phyloP scores from a whole-genome alignment of 495 filamentous ascomycete genomes.

The Wilcoxina mikolae region DNA sequence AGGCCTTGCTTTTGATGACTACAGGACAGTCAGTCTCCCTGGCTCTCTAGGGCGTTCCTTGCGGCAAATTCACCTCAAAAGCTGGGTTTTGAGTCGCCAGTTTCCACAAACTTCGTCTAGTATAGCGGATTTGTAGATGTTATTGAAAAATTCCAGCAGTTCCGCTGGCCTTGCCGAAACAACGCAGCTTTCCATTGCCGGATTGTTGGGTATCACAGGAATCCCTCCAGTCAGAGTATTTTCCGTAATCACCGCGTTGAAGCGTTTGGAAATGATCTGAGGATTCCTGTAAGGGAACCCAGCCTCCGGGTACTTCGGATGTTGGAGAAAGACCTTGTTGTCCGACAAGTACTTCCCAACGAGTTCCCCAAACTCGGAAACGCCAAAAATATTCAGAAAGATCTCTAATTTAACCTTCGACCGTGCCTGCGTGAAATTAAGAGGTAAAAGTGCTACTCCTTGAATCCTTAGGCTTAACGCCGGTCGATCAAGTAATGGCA shows the following conservation, averaged over 20 bases:
- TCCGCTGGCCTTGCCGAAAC: background rate
- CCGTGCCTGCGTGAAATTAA: background rate
- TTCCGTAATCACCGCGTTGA: slow-evolving; percentile 2
- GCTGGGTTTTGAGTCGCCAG: slow-evolving; percentile 44
- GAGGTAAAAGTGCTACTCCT: slow-evolving; percentile 5
- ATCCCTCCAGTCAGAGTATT: slow-evolving; percentile 8
- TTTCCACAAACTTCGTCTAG: slow-evolving; percentile 59
- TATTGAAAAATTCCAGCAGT: slow-evolving; percentile 7
- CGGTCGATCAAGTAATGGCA: background rate
- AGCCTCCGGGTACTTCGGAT: slow-evolving; percentile 11
- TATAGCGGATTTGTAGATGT: slow-evolving; percentile 42
- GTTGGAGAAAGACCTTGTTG: slow-evolving; percentile 11
- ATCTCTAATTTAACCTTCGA: slow-evolving; percentile 2
- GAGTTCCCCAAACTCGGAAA: background rate
- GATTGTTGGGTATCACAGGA: background rate
- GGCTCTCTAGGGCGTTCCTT: background rate
- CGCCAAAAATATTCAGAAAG: slow-evolving; percentile 13
- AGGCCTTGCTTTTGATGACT: slow-evolving; percentile 85
- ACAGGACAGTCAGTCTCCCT: slow-evolving; percentile 28
- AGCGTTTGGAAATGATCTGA: slow-evolving; percentile 13
- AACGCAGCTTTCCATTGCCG: background rate
- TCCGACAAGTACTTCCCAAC: slow-evolving; percentile 10
- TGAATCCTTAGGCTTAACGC: slow-evolving; percentile 8
- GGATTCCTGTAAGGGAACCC: slow-evolving; percentile 13
- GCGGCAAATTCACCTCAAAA: slow-evolving; percentile 42